phyloP scores from a whole-genome alignment of 2,329 filamentous ascomycete genomes.

The Fusarium lateritium region DNA sequence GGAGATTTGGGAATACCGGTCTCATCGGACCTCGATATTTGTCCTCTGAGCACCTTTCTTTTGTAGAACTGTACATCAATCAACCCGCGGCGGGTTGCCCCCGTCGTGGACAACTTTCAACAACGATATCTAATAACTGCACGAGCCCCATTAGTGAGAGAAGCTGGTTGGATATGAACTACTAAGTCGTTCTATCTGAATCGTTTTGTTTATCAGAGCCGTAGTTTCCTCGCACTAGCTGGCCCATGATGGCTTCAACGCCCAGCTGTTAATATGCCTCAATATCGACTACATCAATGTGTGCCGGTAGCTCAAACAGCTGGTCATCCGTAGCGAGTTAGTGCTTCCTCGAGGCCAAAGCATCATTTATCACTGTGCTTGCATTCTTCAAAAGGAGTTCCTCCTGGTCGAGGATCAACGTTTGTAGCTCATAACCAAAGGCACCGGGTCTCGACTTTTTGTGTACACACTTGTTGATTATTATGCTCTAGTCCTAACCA shows the following conservation, averaged over 20 bases:
- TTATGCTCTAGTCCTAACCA: too few relatives aligned
- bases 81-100: constrained; percentile 38
- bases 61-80: constrained; percentile 55
- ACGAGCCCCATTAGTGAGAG: constrained; percentile 7
- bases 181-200: background rate
- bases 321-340: too few relatives aligned
- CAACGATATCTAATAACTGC: constrained; percentile 27
- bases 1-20: constrained; percentile 43
- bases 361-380: too few relatives aligned
- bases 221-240: background rate
- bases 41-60: constrained; percentile 52
- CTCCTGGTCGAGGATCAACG: too few relatives aligned
- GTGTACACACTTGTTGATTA: too few relatives aligned
- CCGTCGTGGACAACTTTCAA: constrained; percentile 38
- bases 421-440: too few relatives aligned
- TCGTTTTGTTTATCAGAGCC: background rate
- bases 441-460: too few relatives aligned
- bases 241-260: background rate
- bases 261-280: too few relatives aligned
- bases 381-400: too few relatives aligned
- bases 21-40: constrained; percentile 44
- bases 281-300: too few relatives aligned
- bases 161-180: background rate
- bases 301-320: too few relatives aligned
- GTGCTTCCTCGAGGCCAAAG: too few relatives aligned